Percentiles rank a stretch among this genome's conserved stretches.
phyloP scores from a whole-genome alignment of 2,329 filamentous ascomycete genomes.

The Chaetomiaceae sp. region DNA sequence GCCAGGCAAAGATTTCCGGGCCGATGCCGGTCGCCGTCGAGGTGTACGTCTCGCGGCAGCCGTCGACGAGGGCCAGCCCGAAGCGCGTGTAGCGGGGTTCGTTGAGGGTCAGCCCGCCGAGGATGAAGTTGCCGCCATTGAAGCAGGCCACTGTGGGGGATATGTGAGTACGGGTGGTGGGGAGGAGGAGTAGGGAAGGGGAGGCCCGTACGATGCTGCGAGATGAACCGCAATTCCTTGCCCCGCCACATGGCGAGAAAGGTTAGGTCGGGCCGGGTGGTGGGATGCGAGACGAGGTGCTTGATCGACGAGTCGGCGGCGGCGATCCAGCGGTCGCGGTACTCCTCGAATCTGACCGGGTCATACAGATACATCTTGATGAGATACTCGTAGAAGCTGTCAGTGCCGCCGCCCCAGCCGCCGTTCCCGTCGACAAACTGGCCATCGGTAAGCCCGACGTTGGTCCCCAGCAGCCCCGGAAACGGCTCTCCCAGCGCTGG shows the following conservation, averaged over 20 bases:
- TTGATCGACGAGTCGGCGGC: slow-evolving; percentile 73
- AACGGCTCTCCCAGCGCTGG: slow-evolving; percentile 64
- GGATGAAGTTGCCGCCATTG: slow-evolving; percentile 77
- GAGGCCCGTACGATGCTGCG: slow-evolving; percentile 47
- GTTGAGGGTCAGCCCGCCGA: slow-evolving; percentile 68
- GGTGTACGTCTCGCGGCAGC: slow-evolving; percentile 70
- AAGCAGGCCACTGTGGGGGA: slow-evolving; percentile 65
- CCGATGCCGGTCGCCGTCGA: slow-evolving; percentile 68
- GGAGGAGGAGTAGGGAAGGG: neutral
- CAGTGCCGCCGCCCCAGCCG: slow-evolving; percentile 72
- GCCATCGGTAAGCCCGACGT: slow-evolving; percentile 62
- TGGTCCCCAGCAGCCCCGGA: slow-evolving; percentile 69
- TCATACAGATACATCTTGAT: slow-evolving; percentile 91
- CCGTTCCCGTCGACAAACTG: slow-evolving; percentile 62
- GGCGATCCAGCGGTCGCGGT: slow-evolving; percentile 69
- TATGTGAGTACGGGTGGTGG: slow-evolving; percentile 9
- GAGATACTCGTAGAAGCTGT: slow-evolving; percentile 85
- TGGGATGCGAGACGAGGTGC: slow-evolving; percentile 66
- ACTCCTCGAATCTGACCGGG: slow-evolving; percentile 54
- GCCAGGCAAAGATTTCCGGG: slow-evolving; percentile 67
- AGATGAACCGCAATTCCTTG: slow-evolving; percentile 42
- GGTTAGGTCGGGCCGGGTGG: slow-evolving; percentile 63
- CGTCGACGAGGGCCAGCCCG: slow-evolving; percentile 66
- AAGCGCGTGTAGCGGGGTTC: slow-evolving; percentile 66
- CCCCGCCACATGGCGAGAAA: slow-evolving; percentile 58